These are phyloP conservation scores for Ustilago sp. DNA, from an alignment of 1,284 basidiomycete genomes.

Conservation along the genomic window DNA sequence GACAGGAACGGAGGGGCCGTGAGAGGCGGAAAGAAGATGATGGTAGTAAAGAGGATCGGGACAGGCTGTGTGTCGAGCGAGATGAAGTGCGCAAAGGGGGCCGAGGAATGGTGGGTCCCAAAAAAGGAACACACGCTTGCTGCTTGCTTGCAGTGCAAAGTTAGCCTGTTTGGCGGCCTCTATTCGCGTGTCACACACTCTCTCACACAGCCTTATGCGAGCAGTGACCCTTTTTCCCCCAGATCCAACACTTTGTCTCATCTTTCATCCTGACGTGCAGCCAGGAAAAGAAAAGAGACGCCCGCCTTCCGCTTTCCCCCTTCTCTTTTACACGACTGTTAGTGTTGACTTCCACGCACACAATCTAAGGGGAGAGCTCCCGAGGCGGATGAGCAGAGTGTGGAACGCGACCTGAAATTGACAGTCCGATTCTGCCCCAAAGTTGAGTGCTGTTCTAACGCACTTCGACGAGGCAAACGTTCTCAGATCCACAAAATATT, in stretches of 20 bases:
- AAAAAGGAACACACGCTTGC: slow-evolving; percentile 9
- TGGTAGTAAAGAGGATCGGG: not conserved
- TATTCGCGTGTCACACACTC: slow-evolving; percentile 24
- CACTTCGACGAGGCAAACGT: slow-evolving; percentile 14
- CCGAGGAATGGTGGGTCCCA: slow-evolving; percentile 6
- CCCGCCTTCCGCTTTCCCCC: slow-evolving; percentile 21
- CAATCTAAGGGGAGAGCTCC: not conserved
- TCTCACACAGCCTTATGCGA: not conserved
- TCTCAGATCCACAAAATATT: not conserved
- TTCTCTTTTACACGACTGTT: slow-evolving; percentile 19
- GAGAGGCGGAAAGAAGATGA: slow-evolving; percentile 15
- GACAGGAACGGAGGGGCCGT: not conserved
- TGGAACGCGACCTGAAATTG: not conserved
- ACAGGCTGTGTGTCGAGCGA: not conserved
- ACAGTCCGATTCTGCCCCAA: slow-evolving; percentile 38
- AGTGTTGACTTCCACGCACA: slow-evolving; percentile 19
- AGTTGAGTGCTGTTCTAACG: slow-evolving; percentile 35
- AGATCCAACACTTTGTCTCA: slow-evolving; percentile 15
- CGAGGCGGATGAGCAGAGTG: not conserved
- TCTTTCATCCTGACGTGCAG: not conserved
- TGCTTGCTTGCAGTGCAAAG: not conserved
- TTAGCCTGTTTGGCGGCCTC: not conserved
- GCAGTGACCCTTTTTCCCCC: not conserved
- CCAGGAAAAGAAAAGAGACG: not conserved
- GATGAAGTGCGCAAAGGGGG: slow-evolving; percentile 13